Evolutionary conservation across 2,329 filamentous ascomycete species (phyloP).

Genomic region (Epichloe scottii): DNA sequence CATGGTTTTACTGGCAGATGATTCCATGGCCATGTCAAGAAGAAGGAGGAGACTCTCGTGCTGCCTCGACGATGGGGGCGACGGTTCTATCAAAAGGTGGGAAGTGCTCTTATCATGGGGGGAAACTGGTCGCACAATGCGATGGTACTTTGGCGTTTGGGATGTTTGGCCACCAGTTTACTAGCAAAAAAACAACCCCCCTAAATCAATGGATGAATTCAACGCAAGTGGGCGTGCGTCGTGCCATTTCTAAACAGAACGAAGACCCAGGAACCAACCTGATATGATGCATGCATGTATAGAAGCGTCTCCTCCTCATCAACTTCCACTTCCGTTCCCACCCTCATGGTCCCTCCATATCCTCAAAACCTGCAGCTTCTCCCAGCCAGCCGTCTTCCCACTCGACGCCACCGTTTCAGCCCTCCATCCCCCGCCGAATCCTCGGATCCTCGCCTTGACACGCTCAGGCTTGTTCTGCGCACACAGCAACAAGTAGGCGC

Average conservation of each 20-base stretch:
- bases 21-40: neutral
- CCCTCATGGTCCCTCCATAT: slow-evolving; percentile 51
- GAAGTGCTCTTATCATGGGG: slow-evolving; percentile 1
- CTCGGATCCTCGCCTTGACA: slow-evolving; percentile 50
- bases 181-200: neutral
- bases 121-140: slow-evolving; percentile 5
- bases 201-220: neutral
- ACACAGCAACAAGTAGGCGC: slow-evolving; percentile 83
- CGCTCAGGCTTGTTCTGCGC: slow-evolving; percentile 75
- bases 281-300: neutral
- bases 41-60: neutral
- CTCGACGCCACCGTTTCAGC: slow-evolving; percentile 70
- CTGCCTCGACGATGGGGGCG: neutral
- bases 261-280: too few species aligned
- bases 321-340: too few species aligned
- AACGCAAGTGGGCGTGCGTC: neutral
- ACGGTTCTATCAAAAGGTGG: slow-evolving; percentile 6
- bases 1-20: neutral
- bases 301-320: neutral
- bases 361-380: slow-evolving; percentile 79
- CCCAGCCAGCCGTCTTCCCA: slow-evolving; percentile 84
- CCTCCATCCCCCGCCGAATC: slow-evolving; percentile 48
- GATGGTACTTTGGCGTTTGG: slow-evolving; percentile 23
- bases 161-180: slow-evolving; percentile 19
- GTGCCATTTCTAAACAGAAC: too few species aligned